A percentile compares a stretch with the other conserved stretches of the same genome.
phyloP scores from a whole-genome alignment of 768 basidiomycete genomes.

The Collybiopsis confluens region DNA sequence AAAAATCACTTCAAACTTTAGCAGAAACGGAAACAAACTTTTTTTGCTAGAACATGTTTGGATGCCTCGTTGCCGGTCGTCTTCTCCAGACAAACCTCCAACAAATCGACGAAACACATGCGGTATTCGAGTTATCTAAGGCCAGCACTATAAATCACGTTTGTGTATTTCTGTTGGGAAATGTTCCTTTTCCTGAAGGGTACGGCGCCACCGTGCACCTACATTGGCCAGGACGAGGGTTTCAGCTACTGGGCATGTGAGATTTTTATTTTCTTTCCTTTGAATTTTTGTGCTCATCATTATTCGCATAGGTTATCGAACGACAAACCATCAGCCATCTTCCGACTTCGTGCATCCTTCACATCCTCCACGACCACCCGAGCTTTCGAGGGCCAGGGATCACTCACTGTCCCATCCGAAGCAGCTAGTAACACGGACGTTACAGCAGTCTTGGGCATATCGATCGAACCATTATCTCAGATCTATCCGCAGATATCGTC shows the following conservation, averaged over 20 bases:
- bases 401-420: conserved; percentile 27
- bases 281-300: not conserved
- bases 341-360: conserved; percentile 71
- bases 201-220: conserved; percentile 84
- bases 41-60: conserved; percentile 53
- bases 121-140: conserved; percentile 67
- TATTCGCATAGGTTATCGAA: conserved; percentile 67
- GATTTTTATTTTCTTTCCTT: conserved; percentile 20
- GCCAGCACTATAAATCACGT: conserved; percentile 80
- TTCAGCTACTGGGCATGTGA: conserved; percentile 81
- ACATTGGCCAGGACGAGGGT: conserved; percentile 83
- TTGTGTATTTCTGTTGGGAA: conserved; percentile 79
- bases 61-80: conserved; percentile 75
- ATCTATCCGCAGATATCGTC: conserved; percentile 55
- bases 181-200: conserved; percentile 79
- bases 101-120: conserved; percentile 82
- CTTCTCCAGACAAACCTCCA: conserved; percentile 75
- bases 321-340: conserved; percentile 86
- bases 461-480: conserved; percentile 68
- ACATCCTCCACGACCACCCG: conserved; percentile 34
- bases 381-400: conserved; percentile 34
- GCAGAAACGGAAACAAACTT: too few species aligned
- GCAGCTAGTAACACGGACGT: conserved; percentile 38
- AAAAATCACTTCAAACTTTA: not conserved
- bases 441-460: conserved; percentile 72